Percentiles rank a stretch among this genome's conserved stretches.
These are phyloP conservation scores for Plasmodium falciparum DNA, from an alignment of 169 alveolate genomes.

Conservation along the genomic window DNA sequence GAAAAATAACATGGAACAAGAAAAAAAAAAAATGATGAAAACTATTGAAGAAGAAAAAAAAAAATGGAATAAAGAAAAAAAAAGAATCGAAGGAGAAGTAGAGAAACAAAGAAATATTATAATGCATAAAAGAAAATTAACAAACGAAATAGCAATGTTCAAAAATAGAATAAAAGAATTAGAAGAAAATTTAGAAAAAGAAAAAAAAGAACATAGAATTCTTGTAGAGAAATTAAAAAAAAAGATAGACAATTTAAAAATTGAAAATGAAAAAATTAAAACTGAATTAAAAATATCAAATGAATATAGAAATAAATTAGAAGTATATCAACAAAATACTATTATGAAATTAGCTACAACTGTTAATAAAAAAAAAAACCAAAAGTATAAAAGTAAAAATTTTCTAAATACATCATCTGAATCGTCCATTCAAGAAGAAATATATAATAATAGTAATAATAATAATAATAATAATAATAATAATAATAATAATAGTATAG, in stretches of 20 bases:
- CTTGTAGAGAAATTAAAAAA: constrained; percentile 58
- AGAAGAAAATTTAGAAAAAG: constrained; percentile 43
- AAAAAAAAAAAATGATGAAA: constrained; percentile 61
- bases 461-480: not conserved
- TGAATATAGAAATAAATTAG: constrained; percentile 71
- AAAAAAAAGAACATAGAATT: constrained; percentile 65
- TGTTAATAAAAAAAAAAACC: constrained; percentile 17
- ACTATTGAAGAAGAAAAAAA: constrained; percentile 76
- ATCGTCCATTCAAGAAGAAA: not conserved
- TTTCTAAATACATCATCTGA: too few relatives aligned
- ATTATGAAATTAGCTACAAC: constrained; percentile 60
- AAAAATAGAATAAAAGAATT: constrained; percentile 75
- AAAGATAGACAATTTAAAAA: constrained; percentile 34
- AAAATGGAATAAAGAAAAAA: constrained; percentile 76
- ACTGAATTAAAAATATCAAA: constrained; percentile 77
- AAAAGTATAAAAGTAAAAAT: not conserved
- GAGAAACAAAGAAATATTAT: constrained; percentile 67
- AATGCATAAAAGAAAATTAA: constrained; percentile 61
- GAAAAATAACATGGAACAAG: constrained; percentile 74
- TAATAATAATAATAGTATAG: not conserved
- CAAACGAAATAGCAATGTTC: constrained; percentile 74
- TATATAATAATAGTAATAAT: not conserved
- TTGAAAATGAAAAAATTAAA: constrained; percentile 61
- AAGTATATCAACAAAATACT: constrained; percentile 70
- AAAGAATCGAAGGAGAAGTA: constrained; percentile 72